Conservation (phyloP, 2,329 filamentous ascomycete species). For the Hypoxylon sp. region DNA sequence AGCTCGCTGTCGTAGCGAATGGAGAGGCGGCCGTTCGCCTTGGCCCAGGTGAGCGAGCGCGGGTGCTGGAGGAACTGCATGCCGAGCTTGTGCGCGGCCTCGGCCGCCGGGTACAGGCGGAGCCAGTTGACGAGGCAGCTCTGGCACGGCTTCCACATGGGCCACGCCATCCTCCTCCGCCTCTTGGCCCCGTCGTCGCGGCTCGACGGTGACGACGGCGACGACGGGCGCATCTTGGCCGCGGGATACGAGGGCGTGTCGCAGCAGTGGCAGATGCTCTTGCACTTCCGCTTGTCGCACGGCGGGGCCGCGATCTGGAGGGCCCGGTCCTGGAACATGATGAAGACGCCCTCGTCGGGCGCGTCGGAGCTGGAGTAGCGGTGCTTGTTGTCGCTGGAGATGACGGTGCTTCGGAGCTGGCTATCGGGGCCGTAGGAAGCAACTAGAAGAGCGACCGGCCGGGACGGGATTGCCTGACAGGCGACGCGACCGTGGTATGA, state of each 20-base stretch:
- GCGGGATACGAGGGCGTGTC: background rate
- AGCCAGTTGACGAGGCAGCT: slow-evolving; percentile 30
- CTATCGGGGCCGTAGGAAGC: slow-evolving; percentile 16
- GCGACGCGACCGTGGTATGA: slow-evolving; percentile 3
- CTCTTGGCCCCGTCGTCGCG: background rate
- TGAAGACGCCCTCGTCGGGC: slow-evolving; percentile 38
- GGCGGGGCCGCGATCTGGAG: slow-evolving; percentile 35
- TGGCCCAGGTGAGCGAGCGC: slow-evolving; percentile 22
- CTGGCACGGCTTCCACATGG: slow-evolving; percentile 14
- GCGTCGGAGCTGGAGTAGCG: background rate
- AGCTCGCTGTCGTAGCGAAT: slow-evolving; percentile 35
- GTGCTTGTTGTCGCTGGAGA: slow-evolving; percentile 18
- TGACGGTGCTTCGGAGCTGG: slow-evolving; percentile 21
- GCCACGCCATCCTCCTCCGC: background rate
- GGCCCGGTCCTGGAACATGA: slow-evolving; percentile 32
- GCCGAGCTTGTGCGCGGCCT: slow-evolving; percentile 5
- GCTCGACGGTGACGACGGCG: no score
- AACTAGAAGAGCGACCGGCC: slow-evolving; percentile 23
- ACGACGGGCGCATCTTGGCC: background rate
- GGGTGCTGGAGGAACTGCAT: slow-evolving; percentile 33
- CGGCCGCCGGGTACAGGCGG: slow-evolving; percentile 25
- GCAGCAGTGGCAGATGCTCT: slow-evolving; percentile 34
- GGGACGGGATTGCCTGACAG: slow-evolving; percentile 16
- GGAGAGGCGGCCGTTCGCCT: background rate
- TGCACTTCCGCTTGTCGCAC: slow-evolving; percentile 34